These are phyloP conservation scores for Candida piceae DNA, from an alignment of 805 yeast species.

Conservation along the genomic window DNA sequence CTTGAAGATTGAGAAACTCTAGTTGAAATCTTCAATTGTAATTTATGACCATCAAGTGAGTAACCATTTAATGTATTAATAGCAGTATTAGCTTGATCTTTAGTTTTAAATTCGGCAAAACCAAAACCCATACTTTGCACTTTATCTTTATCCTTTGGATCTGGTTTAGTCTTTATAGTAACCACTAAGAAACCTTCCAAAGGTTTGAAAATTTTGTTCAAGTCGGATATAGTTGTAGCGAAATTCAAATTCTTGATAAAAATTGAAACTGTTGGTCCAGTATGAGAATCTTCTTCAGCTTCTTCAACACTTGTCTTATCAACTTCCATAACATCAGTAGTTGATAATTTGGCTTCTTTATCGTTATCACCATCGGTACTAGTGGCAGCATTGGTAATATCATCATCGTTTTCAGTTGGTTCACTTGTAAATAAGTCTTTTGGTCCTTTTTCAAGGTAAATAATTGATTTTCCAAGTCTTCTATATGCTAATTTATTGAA, in stretches of 20 bases:
- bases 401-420: constrained; percentile 37
- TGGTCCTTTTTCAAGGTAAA: constrained; percentile 94
- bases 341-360: constrained; percentile 33
- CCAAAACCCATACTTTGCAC: constrained; percentile 96
- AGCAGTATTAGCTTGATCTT: constrained; percentile 75
- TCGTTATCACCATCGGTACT: constrained; percentile 25
- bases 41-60: constrained; percentile 80
- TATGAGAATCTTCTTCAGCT: constrained; percentile 37
- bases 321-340: constrained; percentile 14
- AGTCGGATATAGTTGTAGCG: constrained; percentile 56
- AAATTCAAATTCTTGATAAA: constrained; percentile 92
- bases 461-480: constrained; percentile 78
- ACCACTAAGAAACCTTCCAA: constrained; percentile 80
- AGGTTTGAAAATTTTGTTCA: constrained; percentile 59
- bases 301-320: constrained; percentile 18
- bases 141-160: constrained; percentile 63
- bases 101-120: constrained; percentile 81
- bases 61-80: constrained; percentile 68
- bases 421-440: constrained; percentile 65
- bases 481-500: constrained; percentile 83
- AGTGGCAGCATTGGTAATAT: constrained; percentile 15
- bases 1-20: constrained; percentile 48
- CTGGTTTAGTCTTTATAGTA: constrained; percentile 81
- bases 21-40: constrained; percentile 84
- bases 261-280: constrained; percentile 81